A percentile compares a stretch with the other conserved stretches of the same genome.
Conservation (phyloP, 2,329 filamentous ascomycete genomes). For the Xylaria multiplex region DNA sequence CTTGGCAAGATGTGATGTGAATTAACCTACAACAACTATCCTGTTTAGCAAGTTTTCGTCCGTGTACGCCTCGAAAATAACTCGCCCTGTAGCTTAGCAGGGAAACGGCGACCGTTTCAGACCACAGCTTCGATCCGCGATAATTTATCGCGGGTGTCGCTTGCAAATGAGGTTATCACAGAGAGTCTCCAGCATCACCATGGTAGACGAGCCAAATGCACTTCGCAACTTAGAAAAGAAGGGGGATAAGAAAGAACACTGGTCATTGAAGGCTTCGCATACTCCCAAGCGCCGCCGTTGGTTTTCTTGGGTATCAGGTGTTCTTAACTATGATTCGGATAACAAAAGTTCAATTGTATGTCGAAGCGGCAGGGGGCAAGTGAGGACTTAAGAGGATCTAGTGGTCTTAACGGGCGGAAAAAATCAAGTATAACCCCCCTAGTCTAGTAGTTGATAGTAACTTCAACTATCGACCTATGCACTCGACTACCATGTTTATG, state of each 20-base stretch:
- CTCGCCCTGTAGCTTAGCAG: not conserved
- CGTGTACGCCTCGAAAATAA: slow-evolving; percentile 21
- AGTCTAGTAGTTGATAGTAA: not conserved
- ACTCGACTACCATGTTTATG: not conserved
- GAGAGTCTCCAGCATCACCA: not conserved
- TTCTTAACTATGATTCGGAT: not conserved
- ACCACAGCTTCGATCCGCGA: not conserved
- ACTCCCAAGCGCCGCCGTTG: not conserved
- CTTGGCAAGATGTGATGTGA: slow-evolving; percentile 40
- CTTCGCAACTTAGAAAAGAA: not conserved
- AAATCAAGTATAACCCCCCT: not conserved
- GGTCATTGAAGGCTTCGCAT: not conserved
- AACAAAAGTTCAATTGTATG: not conserved
- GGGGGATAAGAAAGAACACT: not conserved
- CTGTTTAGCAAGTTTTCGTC: slow-evolving; percentile 47
- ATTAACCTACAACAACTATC: slow-evolving; percentile 32
- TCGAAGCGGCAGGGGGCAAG: slow-evolving; percentile 14
- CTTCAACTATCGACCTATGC: slow-evolving; percentile 3
- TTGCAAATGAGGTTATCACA: not conserved
- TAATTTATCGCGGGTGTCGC: not conserved
- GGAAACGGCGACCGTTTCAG: not conserved
- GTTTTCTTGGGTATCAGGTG: slow-evolving; percentile 1
- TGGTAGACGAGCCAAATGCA: not conserved
- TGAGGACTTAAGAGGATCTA: not conserved
- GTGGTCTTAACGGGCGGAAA: not conserved